A percentile compares a stretch with the other conserved stretches of the same genome.
These are phyloP conservation scores for Favolaschia claudopus DNA, from an alignment of 768 basidiomycete species.

Conservation along the genomic window DNA sequence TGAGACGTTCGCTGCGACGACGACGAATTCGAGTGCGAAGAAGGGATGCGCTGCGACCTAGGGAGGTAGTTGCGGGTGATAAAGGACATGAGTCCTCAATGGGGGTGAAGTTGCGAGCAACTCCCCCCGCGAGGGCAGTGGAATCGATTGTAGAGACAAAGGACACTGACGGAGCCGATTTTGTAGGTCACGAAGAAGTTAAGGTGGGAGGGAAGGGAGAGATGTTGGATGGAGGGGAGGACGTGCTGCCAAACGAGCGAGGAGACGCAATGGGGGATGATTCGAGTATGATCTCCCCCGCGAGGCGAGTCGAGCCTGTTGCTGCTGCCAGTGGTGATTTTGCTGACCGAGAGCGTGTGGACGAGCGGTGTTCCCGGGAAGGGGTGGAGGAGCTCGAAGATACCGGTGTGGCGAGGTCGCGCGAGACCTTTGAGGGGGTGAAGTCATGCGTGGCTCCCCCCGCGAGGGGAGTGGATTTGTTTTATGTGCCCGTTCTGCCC, in stretches of 20 bases:
- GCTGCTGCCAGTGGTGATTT: neutral
- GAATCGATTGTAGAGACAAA: neutral
- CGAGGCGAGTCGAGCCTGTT: neutral
- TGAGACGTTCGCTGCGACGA: too few species aligned
- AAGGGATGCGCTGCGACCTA: too few species aligned
- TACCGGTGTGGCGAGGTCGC: neutral
- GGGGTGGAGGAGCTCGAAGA: neutral
- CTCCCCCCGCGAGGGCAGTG: conserved; percentile 1
- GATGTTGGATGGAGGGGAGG: neutral
- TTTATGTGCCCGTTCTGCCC: neutral
- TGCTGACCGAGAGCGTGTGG: neutral
- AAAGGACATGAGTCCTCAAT: neutral
- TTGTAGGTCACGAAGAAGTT: too few species aligned
- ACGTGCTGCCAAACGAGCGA: neutral
- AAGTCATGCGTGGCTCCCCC: neutral
- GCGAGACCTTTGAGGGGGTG: conserved; percentile 5
- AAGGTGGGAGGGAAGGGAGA: too few species aligned
- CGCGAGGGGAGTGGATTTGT: conserved; percentile 1
- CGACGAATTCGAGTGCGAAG: too few species aligned
- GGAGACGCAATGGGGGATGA: conserved; percentile 1
- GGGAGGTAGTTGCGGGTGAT: too few species aligned
- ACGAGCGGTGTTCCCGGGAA: neutral
- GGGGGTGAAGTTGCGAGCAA: neutral
- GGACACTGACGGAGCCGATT: neutral
- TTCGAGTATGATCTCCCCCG: conserved; percentile 12